Conservation (phyloP, 2,329 filamentous ascomycete species). For the Pyricularia pennisetigena region DNA sequence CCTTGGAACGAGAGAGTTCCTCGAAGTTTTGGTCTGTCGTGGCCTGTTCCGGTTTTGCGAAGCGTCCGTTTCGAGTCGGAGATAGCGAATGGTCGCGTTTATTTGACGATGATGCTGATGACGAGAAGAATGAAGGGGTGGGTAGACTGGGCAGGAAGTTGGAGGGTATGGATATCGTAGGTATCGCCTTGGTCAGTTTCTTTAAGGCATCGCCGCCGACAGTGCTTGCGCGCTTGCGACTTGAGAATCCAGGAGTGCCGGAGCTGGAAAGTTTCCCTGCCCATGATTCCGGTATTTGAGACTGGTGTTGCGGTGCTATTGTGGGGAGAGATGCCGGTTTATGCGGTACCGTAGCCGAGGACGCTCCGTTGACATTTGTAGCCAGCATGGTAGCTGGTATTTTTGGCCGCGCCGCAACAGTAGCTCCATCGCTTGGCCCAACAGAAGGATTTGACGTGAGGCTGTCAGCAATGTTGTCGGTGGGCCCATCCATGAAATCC, state of each 20-base stretch:
- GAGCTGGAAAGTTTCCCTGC: background rate
- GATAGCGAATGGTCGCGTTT: conserved; percentile 10
- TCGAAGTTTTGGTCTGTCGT: background rate
- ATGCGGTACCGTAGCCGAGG: background rate
- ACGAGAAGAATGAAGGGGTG: conserved; percentile 29
- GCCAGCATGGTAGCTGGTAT: background rate
- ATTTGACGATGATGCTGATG: conserved; percentile 21
- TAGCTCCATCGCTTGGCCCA: background rate
- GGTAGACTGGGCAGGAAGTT: conserved; percentile 25
- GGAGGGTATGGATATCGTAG: conserved; percentile 39
- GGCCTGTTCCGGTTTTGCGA: background rate
- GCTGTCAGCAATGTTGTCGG: background rate
- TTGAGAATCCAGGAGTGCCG: background rate
- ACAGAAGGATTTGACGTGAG: background rate
- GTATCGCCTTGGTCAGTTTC: conserved; percentile 44
- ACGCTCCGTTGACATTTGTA: background rate
- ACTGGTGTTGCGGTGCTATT: background rate
- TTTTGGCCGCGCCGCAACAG: background rate
- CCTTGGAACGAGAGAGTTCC: background rate
- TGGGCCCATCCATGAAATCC: background rate
- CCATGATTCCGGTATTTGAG: background rate
- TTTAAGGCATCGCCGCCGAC: conserved; percentile 47
- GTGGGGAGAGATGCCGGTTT: background rate
- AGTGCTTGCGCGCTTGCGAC: conserved; percentile 36
- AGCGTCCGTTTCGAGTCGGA: conserved; percentile 14